Evolutionary conservation across 345 rosid species (phyloP), one percentile per base, ranked within the genome.

Genomic region (Anacardium occidentale): DNA sequence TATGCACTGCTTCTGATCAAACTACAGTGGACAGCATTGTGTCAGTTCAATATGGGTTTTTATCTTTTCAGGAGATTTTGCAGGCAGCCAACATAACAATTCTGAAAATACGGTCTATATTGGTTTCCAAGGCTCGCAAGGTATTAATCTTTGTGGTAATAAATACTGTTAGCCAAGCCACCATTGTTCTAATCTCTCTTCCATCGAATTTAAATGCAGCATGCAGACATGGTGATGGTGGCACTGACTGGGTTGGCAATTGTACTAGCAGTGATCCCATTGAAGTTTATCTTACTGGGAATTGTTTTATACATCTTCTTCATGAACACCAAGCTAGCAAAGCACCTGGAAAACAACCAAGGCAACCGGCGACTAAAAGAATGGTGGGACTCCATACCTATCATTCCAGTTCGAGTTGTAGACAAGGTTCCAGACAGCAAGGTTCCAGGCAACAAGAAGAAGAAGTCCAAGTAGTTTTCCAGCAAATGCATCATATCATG

Each of bases 321-420:
- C 3, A 72, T 75, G 84, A 91, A 85, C 69, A 86, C 91, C 10
- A 78, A 78, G 66, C 47, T 85, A 7, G 90, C 90, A 63, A 84
- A 76, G 80, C 25, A 47, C 72, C 58, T 80, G 60, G 79, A 51
- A 72, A 81, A 80, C 37, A 85, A 83, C n/a, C 82, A 79, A 73
- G 88, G 90, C 52, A 83, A 87, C 55, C 79, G 96, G 47, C 81
- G 96, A 72, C 65, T 86, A 24, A 82, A 83, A 64, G 97, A 91
- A 79, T 93, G 99, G 99, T 95, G 98, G 98, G 96, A 85, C 59
- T 86, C 96, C 0, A 91, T 93, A 77, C 98, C 99, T 2, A 79
- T 89, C 40, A 79, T 76, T 29, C 92, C 87, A 0, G 86, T 93
- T 54, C 94, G 87, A 4, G 58, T 87, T 13, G 83, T 81, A 9